phyloP scores from a whole-genome alignment of 2,329 filamentous ascomycete genomes.

The Juglanconis sp. region DNA sequence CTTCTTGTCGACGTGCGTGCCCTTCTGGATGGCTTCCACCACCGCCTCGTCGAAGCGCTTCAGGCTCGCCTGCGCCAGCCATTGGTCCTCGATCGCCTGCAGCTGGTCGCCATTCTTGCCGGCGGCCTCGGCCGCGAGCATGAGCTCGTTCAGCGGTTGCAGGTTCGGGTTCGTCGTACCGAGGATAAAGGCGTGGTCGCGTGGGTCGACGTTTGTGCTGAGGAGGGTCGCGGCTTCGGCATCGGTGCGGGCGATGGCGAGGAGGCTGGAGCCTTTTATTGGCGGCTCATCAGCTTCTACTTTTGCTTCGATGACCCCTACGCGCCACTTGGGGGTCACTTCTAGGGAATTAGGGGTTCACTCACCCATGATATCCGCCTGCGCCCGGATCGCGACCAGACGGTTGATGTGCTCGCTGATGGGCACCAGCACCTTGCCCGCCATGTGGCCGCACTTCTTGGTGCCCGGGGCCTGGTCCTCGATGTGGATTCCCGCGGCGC shows the following conservation, averaged over 20 bases:
- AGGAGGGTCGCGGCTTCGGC: constrained; percentile 97
- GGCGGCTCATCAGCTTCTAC: background rate
- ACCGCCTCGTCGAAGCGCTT: constrained; percentile 92
- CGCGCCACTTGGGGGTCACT: no score
- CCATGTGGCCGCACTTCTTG: constrained; percentile 99
- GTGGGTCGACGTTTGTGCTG: constrained; percentile 90
- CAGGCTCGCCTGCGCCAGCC: constrained; percentile 74
- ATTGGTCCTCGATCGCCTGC: constrained; percentile 88
- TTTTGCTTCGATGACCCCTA: background rate
- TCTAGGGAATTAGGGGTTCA: background rate
- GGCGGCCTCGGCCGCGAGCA: constrained; percentile 77
- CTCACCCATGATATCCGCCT: constrained; percentile 95
- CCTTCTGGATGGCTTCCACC: constrained; percentile 71
- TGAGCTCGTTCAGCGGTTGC: constrained; percentile 83
- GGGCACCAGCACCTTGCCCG: constrained; percentile 94
- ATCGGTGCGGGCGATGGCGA: constrained; percentile 91
- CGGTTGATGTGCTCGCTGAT: constrained; percentile 98
- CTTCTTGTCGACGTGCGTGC: constrained; percentile 65
- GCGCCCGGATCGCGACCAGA: constrained; percentile 90
- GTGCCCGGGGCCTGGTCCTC: constrained; percentile 97
- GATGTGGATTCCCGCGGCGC: constrained; percentile 96
- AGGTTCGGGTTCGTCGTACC: constrained; percentile 83
- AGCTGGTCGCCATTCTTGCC: constrained; percentile 80
- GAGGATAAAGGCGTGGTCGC: constrained; percentile 91
- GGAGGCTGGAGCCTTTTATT: constrained; percentile 68